Evolutionary conservation across 148 eudicot species (phyloP).

Genomic region (Mesembryanthemum crystallinum): DNA sequence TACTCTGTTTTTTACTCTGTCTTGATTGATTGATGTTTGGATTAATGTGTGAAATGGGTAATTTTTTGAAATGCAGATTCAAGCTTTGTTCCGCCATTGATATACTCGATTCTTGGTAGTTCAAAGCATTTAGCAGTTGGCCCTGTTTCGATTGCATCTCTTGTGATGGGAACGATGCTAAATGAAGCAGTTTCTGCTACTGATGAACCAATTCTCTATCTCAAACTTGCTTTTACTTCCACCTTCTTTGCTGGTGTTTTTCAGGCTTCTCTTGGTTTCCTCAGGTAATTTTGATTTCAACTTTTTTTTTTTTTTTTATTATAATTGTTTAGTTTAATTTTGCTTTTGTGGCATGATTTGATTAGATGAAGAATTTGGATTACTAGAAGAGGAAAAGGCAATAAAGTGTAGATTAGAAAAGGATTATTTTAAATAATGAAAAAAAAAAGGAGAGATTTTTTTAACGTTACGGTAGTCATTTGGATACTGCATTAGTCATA

Average conservation of each 20-base stretch:
- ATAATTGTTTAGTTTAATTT: too few relatives aligned
- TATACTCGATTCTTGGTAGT: conserved; percentile 83
- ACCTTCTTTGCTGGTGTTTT: conserved; percentile 89
- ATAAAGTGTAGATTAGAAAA: background rate
- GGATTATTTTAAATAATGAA: background rate
- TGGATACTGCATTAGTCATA: too few relatives aligned
- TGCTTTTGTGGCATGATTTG: too few relatives aligned
- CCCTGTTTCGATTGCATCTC: conserved; percentile 91
- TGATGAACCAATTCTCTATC: conserved; percentile 55
- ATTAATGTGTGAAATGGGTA: background rate
- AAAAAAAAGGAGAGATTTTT: background rate
- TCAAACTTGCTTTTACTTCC: conserved; percentile 76
- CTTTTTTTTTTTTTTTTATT: too few relatives aligned
- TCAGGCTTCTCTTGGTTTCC: conserved; percentile 74
- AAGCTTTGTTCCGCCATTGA: conserved; percentile 92
- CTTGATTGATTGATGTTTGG: background rate
- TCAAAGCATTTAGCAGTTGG: conserved; percentile 93
- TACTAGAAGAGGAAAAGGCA: background rate
- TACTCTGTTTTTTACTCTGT: background rate
- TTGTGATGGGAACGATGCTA: conserved; percentile 81
- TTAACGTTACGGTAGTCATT: background rate
- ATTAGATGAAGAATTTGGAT: too few relatives aligned
- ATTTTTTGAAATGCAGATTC: conserved; percentile 51
- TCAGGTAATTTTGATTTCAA: conserved; percentile 43
- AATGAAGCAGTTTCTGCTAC: conserved; percentile 62